Evolutionary conservation across 192 early-diverging fungal genomes (phyloP).

Genomic region (Dimargaris cristalligena): DNA sequence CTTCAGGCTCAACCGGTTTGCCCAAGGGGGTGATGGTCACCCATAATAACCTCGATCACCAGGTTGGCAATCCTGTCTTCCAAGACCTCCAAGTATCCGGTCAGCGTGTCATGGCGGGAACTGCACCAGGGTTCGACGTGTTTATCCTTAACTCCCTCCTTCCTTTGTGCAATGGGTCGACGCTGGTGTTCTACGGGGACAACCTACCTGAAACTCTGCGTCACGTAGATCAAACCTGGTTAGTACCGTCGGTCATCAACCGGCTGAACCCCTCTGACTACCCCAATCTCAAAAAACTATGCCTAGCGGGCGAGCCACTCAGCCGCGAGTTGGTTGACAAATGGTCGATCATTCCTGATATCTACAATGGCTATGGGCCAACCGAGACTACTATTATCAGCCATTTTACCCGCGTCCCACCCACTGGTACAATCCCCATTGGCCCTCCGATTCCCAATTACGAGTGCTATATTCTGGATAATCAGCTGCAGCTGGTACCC

Average conservation of each 20-base stretch:
- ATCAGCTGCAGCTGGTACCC: constrained; percentile 9
- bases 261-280: neutral
- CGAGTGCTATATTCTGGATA: constrained; percentile 17
- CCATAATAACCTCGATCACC: neutral
- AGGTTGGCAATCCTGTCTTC: neutral
- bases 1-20: neutral
- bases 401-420: neutral
- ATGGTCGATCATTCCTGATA: neutral
- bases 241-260: neutral
- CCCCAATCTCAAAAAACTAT: neutral
- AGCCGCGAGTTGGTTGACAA: neutral
- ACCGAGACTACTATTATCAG: neutral
- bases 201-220: neutral
- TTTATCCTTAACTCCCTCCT: neutral
- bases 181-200: neutral
- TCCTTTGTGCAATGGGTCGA: neutral
- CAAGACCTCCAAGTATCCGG: neutral
- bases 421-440: constrained; percentile 7
- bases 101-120: neutral
- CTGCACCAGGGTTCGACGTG: neutral
- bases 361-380: neutral
- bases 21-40: neutral
- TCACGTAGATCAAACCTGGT: neutral
- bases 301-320: neutral
- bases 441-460: constrained; percentile 13